Base-by-base conservation (phyloP, 495 filamentous ascomycete species). In the Pyronema domesticum region DNA sequence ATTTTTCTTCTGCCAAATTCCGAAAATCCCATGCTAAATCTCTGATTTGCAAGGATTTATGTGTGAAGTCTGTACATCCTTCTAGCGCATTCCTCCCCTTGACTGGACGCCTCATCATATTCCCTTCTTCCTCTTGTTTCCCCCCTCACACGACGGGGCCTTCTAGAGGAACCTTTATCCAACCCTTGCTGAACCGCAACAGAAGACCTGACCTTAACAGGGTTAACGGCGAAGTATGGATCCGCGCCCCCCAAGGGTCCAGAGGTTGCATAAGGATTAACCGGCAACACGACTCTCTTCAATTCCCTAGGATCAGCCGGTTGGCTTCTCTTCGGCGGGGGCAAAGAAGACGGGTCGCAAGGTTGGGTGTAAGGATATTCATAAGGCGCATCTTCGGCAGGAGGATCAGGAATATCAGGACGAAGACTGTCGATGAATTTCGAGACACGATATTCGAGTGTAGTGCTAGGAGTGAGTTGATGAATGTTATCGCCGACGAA, bases 321-420 rank as follows among this genome's bases (percentile, higher is more conserved):
- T 17, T 17, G 39, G 39, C 39, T 43, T 17, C 39, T 17, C 39
- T 13, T 43, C 3, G 13, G 13, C 39, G 39, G 39, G 13, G 55
- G 55, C 11, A 57, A 18, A 3, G 50, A 54, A 1, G 51, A n/a
- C n/a, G 33, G 42, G 40, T 57, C 55, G 37, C 53, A 33, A 1
- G 56, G 56, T 19, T 40, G 18, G 8, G 52, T 55, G 23, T 45
- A 35, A 9, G 56, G 56, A 43, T 58, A 44, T 19, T 55, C 46
- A 11, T 44, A 19, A 1, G 42, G 34, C 11, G 33, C 23, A 13
- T 55, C 45, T 6, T 44, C 30, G 13, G 7, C 23, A 13, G 56
- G 56, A 18, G 47, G 18, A 15, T 58, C 56, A 10, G 56, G 56
- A 7, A 7, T 8, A 7, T 49, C 23, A 8, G 33, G 19, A 23